Conservation (phyloP, 2,329 filamentous ascomycete species). For the Pestalotiopsis sp. region DNA sequence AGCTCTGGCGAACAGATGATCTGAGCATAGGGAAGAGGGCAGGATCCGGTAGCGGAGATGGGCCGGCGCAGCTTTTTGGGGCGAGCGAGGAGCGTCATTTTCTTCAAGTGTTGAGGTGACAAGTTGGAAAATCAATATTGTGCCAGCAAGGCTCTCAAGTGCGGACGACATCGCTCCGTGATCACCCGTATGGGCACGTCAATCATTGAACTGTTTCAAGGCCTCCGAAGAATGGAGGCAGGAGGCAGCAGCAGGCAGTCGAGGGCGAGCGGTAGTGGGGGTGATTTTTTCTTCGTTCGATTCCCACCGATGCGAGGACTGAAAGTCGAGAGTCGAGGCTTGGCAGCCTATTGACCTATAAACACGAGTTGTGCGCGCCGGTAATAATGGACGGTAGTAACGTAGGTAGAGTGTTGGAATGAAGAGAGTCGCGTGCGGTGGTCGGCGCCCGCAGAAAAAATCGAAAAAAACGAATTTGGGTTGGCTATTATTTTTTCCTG, state of each 20-base stretch:
- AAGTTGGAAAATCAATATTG: not conserved
- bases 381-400: not conserved
- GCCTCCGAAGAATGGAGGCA: not conserved
- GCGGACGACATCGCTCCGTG: constrained; percentile 9
- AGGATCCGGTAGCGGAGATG: constrained; percentile 8
- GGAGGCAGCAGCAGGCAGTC: not conserved
- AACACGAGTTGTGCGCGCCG: not conserved
- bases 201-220: not conserved
- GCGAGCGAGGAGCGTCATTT: not conserved
- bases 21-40: not conserved
- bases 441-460: not conserved
- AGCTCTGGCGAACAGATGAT: not conserved
- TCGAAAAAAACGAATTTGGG: not conserved
- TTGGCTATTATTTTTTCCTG: not conserved
- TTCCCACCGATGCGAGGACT: not conserved
- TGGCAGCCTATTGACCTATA: not conserved
- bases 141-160: not conserved
- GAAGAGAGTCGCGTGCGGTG: not conserved
- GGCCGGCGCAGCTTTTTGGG: not conserved
- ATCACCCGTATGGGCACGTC: constrained; percentile 1
- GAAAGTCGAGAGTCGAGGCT: not conserved
- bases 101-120: not conserved
- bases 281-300: not conserved
- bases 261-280: not conserved
- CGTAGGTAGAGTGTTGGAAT: not conserved